Percentiles rank a stretch among this genome's conserved stretches.
Evolutionary conservation across 257 asterid species (phyloP).

Genomic region (Solanum ossicruentum): DNA sequence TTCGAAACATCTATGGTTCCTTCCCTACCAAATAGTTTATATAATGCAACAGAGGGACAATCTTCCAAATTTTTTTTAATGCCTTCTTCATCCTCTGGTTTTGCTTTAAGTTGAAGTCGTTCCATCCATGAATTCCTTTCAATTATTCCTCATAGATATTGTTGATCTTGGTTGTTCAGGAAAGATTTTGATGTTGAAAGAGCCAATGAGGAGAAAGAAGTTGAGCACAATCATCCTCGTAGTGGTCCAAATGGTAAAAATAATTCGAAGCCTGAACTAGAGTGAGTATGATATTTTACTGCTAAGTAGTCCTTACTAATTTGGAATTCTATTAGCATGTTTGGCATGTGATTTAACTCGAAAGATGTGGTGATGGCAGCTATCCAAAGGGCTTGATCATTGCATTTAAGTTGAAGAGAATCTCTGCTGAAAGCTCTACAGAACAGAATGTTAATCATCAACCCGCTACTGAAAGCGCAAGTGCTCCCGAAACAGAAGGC

Average conservation of each 20-base stretch:
- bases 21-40: not conserved
- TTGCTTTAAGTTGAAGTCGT: not conserved
- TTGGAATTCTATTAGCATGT: not conserved
- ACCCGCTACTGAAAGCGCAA: slow-evolving; percentile 13
- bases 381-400: slow-evolving; percentile 81
- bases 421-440: slow-evolving; percentile 23
- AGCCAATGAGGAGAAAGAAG: slow-evolving; percentile 57
- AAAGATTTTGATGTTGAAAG: slow-evolving; percentile 65
- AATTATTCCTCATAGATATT: not conserved
- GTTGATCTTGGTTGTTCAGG: slow-evolving; percentile 28
- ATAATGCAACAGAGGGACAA: not conserved
- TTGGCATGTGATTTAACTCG: not conserved
- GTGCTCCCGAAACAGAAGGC: slow-evolving; percentile 22
- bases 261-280: slow-evolving; percentile 31
- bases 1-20: not conserved
- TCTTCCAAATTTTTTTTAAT: not conserved
- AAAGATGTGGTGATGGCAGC: slow-evolving; percentile 28
- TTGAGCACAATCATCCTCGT: slow-evolving; percentile 23
- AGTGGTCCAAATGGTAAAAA: slow-evolving; percentile 39
- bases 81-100: not conserved
- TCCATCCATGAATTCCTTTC: not conserved
- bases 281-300: slow-evolving; percentile 29
- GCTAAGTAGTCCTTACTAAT: not conserved
- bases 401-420: slow-evolving; percentile 62
- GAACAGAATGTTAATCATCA: slow-evolving; percentile 29